phyloP scores from a whole-genome alignment of 768 basidiomycete genomes.

The Cystobasidium tubakii region DNA sequence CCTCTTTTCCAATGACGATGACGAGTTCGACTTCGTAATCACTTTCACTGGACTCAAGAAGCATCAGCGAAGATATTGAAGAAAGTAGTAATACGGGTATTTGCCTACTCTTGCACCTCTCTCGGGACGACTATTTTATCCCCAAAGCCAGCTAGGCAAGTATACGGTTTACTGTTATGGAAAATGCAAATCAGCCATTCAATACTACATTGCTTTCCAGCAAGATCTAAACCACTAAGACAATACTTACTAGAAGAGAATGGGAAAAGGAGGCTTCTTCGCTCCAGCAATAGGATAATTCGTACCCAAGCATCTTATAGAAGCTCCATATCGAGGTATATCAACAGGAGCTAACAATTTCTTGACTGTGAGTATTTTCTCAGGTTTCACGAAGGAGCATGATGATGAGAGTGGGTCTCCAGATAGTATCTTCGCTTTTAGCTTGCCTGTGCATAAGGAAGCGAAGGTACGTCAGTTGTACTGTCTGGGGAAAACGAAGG shows the following conservation, averaged over 20 bases:
- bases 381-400: slow-evolving; percentile 18
- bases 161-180: slow-evolving; percentile 31
- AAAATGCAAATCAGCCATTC: not conserved
- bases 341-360: slow-evolving; percentile 28
- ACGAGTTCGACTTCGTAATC: slow-evolving; percentile 35
- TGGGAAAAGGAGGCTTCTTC: slow-evolving; percentile 29
- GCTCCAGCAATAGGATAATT: slow-evolving; percentile 30
- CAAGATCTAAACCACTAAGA: too few species aligned
- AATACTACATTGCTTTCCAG: too few species aligned
- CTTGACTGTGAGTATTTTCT: slow-evolving; percentile 22
- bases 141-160: slow-evolving; percentile 31
- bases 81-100: not conserved
- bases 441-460: slow-evolving; percentile 21
- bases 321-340: slow-evolving; percentile 19
- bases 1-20: slow-evolving; percentile 36
- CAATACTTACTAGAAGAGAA: slow-evolving; percentile 35
- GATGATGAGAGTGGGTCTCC: slow-evolving; percentile 13
- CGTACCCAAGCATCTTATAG: slow-evolving; percentile 29
- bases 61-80: not conserved
- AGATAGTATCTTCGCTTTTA: slow-evolving; percentile 8
- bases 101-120: slow-evolving; percentile 23
- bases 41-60: not conserved
- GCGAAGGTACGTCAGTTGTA: too few species aligned
- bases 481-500: not conserved
- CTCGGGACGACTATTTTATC: slow-evolving; percentile 24